Evolutionary conservation across 2,329 filamentous ascomycete species (phyloP).

Genomic region (Aspergillus costaricaensis): DNA sequence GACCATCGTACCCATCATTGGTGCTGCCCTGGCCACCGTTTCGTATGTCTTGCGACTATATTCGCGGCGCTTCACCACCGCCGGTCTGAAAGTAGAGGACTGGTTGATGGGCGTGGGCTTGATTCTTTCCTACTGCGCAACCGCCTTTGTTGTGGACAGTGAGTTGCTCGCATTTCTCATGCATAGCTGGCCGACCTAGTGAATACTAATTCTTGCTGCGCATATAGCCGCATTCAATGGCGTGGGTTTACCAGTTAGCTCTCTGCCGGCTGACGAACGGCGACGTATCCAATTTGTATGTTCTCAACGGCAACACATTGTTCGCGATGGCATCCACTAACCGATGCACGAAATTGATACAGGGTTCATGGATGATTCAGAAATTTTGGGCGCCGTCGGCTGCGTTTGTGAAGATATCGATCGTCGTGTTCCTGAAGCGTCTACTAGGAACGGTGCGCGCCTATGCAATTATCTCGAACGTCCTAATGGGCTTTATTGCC

Average conservation of each 20-base stretch:
- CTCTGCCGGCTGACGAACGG: conserved; percentile 10
- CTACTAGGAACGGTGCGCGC: conserved; percentile 11
- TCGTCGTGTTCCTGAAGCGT: conserved; percentile 15
- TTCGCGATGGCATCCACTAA: neutral
- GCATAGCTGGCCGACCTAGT: neutral
- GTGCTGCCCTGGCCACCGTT: conserved; percentile 12
- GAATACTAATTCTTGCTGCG: neutral
- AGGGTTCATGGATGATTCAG: conserved; percentile 19
- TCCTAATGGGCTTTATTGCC: conserved; percentile 15
- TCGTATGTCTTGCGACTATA: conserved; percentile 12
- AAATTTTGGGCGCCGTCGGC: conserved; percentile 19
- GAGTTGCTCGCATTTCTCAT: neutral
- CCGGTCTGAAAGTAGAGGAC: conserved; percentile 12
- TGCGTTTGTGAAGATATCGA: conserved; percentile 18
- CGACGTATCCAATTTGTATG: conserved; percentile 15
- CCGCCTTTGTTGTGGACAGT: conserved; percentile 15
- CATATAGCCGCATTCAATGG: conserved; percentile 18
- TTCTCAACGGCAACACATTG: neutral
- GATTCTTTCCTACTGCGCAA: conserved; percentile 15
- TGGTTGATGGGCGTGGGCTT: conserved; percentile 16
- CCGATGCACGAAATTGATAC: neutral
- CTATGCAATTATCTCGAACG: conserved; percentile 5
- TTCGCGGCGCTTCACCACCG: conserved; percentile 6
- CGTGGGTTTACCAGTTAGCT: conserved; percentile 4
- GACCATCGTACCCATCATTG: conserved; percentile 14